A percentile compares a stretch with the other conserved stretches of the same genome.
phyloP scores from a whole-genome alignment of 805 yeast genomes.

The Saturnispora saitoi region DNA sequence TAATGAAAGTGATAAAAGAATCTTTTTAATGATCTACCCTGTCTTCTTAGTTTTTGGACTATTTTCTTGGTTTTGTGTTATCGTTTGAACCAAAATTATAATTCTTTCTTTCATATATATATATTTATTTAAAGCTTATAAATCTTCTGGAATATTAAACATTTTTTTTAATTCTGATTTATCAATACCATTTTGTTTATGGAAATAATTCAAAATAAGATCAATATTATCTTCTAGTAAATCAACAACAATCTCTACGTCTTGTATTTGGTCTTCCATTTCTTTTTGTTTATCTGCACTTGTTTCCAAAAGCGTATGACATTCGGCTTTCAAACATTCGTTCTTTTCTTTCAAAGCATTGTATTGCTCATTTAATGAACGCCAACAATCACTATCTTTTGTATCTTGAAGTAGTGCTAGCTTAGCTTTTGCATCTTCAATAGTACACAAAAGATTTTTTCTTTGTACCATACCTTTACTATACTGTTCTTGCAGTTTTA shows the following conservation, averaged over 20 bases:
- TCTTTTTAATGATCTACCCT: slow-evolving; percentile 46
- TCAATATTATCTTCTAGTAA: slow-evolving; percentile 34
- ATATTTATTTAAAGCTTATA: slow-evolving; percentile 11
- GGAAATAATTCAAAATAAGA: slow-evolving; percentile 30
- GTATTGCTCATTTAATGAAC: slow-evolving; percentile 10
- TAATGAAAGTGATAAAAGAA: slow-evolving; percentile 46
- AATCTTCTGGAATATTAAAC: slow-evolving; percentile 37
- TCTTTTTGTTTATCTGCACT: slow-evolving; percentile 3
- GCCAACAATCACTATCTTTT: slow-evolving; percentile 7
- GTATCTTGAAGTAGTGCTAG: slow-evolving; percentile 9
- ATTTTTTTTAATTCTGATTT: slow-evolving; percentile 29
- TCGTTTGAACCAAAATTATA: slow-evolving; percentile 24
- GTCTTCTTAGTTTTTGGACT: slow-evolving; percentile 43
- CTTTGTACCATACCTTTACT: slow-evolving; percentile 8
- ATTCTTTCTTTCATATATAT: neutral
- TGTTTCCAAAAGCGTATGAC: neutral
- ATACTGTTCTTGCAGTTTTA: slow-evolving; percentile 11
- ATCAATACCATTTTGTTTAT: slow-evolving; percentile 24
- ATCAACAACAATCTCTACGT: slow-evolving; percentile 11
- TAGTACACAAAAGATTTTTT: slow-evolving; percentile 11
- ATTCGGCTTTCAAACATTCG: slow-evolving; percentile 7
- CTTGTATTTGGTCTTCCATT: neutral
- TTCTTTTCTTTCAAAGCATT: slow-evolving; percentile 11
- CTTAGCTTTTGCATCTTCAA: slow-evolving; percentile 8
- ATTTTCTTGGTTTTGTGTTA: slow-evolving; percentile 47